Percentiles rank a stretch among this genome's conserved stretches.
Evolutionary conservation across 495 filamentous ascomycete genomes (phyloP).

Genomic region (Parathielavia hyrcaniae): DNA sequence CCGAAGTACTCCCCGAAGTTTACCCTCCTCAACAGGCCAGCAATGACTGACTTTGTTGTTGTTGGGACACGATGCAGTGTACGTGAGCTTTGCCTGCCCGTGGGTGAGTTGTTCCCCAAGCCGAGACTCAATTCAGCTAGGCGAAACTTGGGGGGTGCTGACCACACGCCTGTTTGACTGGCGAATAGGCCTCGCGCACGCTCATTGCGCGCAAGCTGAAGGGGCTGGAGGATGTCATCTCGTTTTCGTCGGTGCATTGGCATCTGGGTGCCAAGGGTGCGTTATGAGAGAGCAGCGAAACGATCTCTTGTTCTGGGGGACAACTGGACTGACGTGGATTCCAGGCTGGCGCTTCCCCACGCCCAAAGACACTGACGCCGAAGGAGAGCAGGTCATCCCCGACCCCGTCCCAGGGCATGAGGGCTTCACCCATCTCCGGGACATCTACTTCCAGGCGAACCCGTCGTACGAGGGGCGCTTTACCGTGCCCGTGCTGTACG

Average conservation of each 20-base stretch:
- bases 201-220: conserved; percentile 73
- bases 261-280: conserved; percentile 51
- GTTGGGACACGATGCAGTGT: conserved; percentile 50
- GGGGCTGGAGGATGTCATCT: conserved; percentile 66
- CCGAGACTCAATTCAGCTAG: too few relatives aligned
- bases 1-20: too few relatives aligned
- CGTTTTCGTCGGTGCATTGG: conserved; percentile 62
- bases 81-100: conserved; percentile 67
- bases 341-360: conserved; percentile 81
- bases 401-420: conserved; percentile 63
- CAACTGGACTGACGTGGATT: background rate
- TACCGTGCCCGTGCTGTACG: conserved; percentile 75
- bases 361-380: conserved; percentile 52
- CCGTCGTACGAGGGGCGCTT: conserved; percentile 65
- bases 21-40: too few relatives aligned
- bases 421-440: conserved; percentile 50
- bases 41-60: too few relatives aligned
- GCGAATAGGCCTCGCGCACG: conserved; percentile 56
- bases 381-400: conserved; percentile 39
- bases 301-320: too few relatives aligned
- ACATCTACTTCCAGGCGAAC: conserved; percentile 67
- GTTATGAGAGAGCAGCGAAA: background rate
- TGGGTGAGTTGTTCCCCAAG: conserved; percentile 48
- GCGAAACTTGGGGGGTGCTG: background rate
- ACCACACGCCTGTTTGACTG: background rate